Percentiles rank a stretch among this genome's conserved stretches.
These are phyloP conservation scores for Mortierella hygrophila DNA, from an alignment of 192 early-diverging fungal genomes.

Conservation along the genomic window DNA sequence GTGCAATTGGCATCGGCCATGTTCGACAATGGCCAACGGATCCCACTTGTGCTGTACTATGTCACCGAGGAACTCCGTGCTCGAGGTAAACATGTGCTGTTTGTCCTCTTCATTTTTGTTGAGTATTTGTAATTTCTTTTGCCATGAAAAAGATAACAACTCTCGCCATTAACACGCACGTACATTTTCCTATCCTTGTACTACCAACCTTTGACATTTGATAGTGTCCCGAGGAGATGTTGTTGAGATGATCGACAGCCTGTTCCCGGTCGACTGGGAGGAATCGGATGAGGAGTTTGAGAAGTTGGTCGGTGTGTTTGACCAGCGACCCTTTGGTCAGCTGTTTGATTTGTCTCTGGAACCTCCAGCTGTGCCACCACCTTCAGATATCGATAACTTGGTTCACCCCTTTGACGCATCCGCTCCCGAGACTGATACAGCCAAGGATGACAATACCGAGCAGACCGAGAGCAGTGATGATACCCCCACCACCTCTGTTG, in stretches of 20 bases:
- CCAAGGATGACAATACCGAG: neutral
- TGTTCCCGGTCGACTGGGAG: conserved; percentile 19
- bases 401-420: neutral
- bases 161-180: neutral
- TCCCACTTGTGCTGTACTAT: conserved; percentile 30
- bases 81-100: conserved; percentile 23
- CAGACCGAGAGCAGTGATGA: neutral
- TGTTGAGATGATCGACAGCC: neutral
- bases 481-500: neutral
- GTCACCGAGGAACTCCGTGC: conserved; percentile 21
- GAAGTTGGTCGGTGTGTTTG: conserved; percentile 3
- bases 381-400: neutral
- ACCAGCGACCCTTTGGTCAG: conserved; percentile 28
- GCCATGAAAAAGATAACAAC: neutral
- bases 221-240: conserved; percentile 3
- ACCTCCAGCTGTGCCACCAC: neutral
- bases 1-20: conserved; percentile 27
- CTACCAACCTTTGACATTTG: too few relatives aligned
- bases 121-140: neutral
- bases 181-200: neutral
- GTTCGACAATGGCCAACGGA: conserved; percentile 17
- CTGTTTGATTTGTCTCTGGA: neutral
- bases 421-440: neutral
- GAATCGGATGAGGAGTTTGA: conserved; percentile 11
- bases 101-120: neutral